A percentile compares a stretch with the other conserved stretches of the same genome.
Evolutionary conservation across 2,329 filamentous ascomycete genomes (phyloP).

Genomic region (Clonostachys chloroleuca): DNA sequence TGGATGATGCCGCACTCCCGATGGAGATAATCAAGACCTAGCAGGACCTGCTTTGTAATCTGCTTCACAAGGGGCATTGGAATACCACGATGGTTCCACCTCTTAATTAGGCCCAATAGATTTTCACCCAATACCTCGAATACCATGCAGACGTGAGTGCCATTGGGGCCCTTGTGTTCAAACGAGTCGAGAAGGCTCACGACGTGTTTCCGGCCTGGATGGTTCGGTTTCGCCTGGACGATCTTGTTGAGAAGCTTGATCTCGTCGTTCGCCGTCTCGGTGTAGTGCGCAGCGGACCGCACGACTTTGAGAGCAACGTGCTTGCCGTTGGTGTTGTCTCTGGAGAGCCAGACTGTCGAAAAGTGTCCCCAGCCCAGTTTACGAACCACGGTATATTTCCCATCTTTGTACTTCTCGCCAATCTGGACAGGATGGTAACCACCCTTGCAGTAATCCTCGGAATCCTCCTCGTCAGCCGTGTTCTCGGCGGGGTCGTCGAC

Average conservation of each 20-base stretch:
- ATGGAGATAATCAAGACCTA: conserved; percentile 94
- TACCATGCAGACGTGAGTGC: conserved; percentile 97
- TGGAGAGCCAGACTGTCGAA: conserved; percentile 85
- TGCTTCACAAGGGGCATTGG: conserved; percentile 96
- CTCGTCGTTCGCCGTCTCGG: conserved; percentile 97
- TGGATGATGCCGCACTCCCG: conserved; percentile 98
- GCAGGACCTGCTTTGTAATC: conserved; percentile 95
- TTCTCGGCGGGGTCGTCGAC: conserved; percentile 84
- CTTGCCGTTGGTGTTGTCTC: conserved; percentile 84
- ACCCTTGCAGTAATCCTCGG: conserved; percentile 98
- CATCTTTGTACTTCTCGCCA: conserved; percentile 96
- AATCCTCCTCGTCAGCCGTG: conserved; percentile 97
- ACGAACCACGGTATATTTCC: conserved; percentile 91
- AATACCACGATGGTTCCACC: conserved; percentile 96
- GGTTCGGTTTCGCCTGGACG: conserved; percentile 88
- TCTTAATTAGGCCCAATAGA: conserved; percentile 89
- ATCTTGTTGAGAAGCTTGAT: conserved; percentile 98
- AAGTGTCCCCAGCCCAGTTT: conserved; percentile 99
- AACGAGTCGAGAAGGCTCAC: conserved; percentile 96
- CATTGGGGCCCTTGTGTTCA: conserved; percentile 95
- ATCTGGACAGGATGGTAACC: conserved; percentile 95
- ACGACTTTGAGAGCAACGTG: conserved; percentile 98
- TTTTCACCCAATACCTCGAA: conserved; percentile 98
- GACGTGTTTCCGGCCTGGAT: conserved; percentile 91
- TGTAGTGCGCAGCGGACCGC: conserved; percentile 95